A percentile compares a stretch with the other conserved stretches of the same genome.
phyloP scores from a whole-genome alignment of 345 rosid genomes.

The Cardiospermum halicacabum region DNA sequence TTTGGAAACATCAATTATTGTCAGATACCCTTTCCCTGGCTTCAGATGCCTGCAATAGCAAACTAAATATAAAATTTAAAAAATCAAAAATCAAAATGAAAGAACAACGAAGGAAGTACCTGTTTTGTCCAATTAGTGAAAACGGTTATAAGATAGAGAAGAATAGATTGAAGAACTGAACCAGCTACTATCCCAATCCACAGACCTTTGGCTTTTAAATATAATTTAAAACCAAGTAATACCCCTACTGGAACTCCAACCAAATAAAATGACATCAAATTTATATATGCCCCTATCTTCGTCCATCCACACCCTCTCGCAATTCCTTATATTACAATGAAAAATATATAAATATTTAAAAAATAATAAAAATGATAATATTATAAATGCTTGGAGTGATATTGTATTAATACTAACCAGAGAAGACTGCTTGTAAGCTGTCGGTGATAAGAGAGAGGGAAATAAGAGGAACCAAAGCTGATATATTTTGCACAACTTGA shows the following conservation, averaged over 20 bases:
- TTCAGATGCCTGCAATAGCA: constrained; percentile 15
- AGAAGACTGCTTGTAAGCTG: constrained; percentile 35
- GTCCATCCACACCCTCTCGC: constrained; percentile 46
- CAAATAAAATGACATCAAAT: constrained; percentile 31
- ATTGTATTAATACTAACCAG: constrained; percentile 39
- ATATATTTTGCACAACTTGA: constrained; percentile 32
- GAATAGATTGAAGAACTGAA: constrained; percentile 22
- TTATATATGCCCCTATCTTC: constrained; percentile 27
- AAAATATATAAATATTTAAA: not conserved
- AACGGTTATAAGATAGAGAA: constrained; percentile 18
- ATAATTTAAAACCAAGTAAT: constrained; percentile 22
- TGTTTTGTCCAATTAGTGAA: constrained; percentile 33
- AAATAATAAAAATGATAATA: not conserved
- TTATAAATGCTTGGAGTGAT: too few relatives aligned
- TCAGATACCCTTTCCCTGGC: constrained; percentile 19
- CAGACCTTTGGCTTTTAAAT: constrained; percentile 33
- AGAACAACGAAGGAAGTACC: constrained; percentile 16
- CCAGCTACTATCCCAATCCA: constrained; percentile 40
- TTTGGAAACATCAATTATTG: not conserved
- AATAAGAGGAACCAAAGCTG: constrained; percentile 35
- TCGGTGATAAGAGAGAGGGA: constrained; percentile 34
- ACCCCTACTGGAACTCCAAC: constrained; percentile 32
- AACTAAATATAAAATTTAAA: not conserved
- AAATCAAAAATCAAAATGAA: not conserved
- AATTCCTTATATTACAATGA: constrained; percentile 20